A percentile compares a stretch with the other conserved stretches of the same genome.
phyloP scores from a whole-genome alignment of 2,329 filamentous ascomycete genomes.

The Tolypocladium pustulatum region DNA sequence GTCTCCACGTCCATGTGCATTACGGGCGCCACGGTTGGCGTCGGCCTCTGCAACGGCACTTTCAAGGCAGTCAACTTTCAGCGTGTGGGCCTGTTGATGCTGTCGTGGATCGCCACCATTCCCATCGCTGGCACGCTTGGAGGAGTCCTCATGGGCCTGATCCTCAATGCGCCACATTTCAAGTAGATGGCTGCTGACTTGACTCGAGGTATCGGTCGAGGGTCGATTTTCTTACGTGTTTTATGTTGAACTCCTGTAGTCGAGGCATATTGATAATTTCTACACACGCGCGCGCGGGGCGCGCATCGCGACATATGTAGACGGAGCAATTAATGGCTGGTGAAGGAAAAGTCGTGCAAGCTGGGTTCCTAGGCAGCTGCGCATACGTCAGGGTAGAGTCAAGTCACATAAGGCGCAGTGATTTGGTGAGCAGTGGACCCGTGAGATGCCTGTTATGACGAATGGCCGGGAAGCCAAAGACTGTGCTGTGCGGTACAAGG shows the following conservation, averaged over 20 bases:
- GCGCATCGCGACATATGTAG: too few relatives aligned
- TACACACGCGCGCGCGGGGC: too few relatives aligned
- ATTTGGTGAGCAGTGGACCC: too few relatives aligned
- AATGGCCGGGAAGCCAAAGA: too few relatives aligned
- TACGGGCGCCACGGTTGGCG: slow-evolving; percentile 67
- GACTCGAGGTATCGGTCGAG: background rate
- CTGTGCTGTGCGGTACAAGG: background rate
- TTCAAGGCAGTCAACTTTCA: slow-evolving; percentile 66
- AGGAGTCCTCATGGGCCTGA: slow-evolving; percentile 27
- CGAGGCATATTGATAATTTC: background rate
- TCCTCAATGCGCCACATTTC: slow-evolving; percentile 29
- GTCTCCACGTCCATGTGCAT: slow-evolving; percentile 75
- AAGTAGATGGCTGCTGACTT: background rate
- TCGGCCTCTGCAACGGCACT: slow-evolving; percentile 66
- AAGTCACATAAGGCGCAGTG: too few relatives aligned
- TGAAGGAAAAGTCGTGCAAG: too few relatives aligned
- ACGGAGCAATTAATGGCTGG: too few relatives aligned
- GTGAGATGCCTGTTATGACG: too few relatives aligned
- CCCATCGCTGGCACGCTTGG: slow-evolving; percentile 31
- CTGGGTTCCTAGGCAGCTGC: too few relatives aligned
- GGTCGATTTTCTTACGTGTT: background rate
- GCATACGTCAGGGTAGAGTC: too few relatives aligned
- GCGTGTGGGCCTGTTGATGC: slow-evolving; percentile 54
- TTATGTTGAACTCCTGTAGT: background rate
- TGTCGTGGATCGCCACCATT: slow-evolving; percentile 47